These are phyloP conservation scores for Debaryomyces robertsiae DNA, from an alignment of 1,139 yeast species.

Conservation along the genomic window DNA sequence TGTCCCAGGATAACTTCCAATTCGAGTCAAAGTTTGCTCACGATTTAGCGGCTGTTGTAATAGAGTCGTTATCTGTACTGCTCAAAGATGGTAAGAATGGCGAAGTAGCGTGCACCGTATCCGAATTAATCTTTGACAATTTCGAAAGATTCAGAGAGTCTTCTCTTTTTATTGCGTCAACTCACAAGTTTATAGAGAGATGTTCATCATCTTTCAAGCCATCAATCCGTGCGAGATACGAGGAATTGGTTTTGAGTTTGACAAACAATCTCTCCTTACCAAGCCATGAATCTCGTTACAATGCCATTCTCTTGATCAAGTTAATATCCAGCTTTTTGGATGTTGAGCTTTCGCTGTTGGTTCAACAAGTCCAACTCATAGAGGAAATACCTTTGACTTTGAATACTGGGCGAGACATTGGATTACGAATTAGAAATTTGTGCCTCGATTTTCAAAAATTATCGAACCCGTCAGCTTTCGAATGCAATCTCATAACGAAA, in stretches of 20 bases:
- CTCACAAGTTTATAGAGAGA: constrained; percentile 19
- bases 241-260: neutral
- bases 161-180: constrained; percentile 24
- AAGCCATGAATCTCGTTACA: constrained; percentile 48
- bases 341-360: constrained; percentile 32
- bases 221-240: constrained; percentile 2
- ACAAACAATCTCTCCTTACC: constrained; percentile 45
- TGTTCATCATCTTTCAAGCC: constrained; percentile 2
- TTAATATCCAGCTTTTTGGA: constrained; percentile 30
- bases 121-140: constrained; percentile 11
- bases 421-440: constrained; percentile 66
- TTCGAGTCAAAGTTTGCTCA: constrained; percentile 19
- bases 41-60: constrained; percentile 26
- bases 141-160: constrained; percentile 23
- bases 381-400: constrained; percentile 75
- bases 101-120: constrained; percentile 40
- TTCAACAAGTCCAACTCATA: constrained; percentile 52
- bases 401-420: constrained; percentile 74
- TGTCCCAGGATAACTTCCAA: constrained; percentile 14
- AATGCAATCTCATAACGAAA: constrained; percentile 49
- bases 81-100: constrained; percentile 63
- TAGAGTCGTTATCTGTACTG: constrained; percentile 58
- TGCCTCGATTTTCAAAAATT: constrained; percentile 49
- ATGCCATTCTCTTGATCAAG: constrained; percentile 44
- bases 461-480: constrained; percentile 32